Conservation (phyloP, 75 land plant genomes). For the Selaginella tamariscina region DNA sequence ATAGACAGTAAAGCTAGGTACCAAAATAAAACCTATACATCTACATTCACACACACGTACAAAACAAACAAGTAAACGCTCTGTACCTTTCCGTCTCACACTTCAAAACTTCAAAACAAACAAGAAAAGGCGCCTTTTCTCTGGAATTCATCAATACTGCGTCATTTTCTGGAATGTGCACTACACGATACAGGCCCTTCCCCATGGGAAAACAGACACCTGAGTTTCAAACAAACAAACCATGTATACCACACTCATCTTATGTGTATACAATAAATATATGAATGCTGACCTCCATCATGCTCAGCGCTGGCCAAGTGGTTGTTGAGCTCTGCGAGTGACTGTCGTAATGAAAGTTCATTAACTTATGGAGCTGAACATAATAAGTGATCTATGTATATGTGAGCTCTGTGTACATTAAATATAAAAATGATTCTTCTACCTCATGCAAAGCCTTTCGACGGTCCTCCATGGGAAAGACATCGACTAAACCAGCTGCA, state of each 20-base stretch:
- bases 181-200: conserved; percentile 82
- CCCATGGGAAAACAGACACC: conserved; percentile 99
- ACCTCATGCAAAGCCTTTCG: conserved; percentile 87
- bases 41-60: neutral
- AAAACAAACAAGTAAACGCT: neutral
- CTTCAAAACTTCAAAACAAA: conserved; percentile 90
- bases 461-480: conserved; percentile 92
- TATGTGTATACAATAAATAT: neutral
- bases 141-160: conserved; percentile 91
- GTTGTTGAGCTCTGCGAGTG: conserved; percentile 77
- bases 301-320: conserved; percentile 57
- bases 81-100: conserved; percentile 63
- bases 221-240: conserved; percentile 17
- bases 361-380: neutral
- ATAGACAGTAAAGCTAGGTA: too few species aligned
- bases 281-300: conserved; percentile 54
- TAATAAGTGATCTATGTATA: conserved; percentile 3
- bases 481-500: conserved; percentile 82
- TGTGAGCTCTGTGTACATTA: neutral
- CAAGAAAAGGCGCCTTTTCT: conserved; percentile 95
- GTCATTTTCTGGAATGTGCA: conserved; percentile 94
- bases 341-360: conserved; percentile 37
- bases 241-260: too few species aligned
- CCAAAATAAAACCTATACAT: neutral
- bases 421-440: neutral